phyloP scores from a whole-genome alignment of 1,284 basidiomycete species.

The Cryptococcus sp. region DNA sequence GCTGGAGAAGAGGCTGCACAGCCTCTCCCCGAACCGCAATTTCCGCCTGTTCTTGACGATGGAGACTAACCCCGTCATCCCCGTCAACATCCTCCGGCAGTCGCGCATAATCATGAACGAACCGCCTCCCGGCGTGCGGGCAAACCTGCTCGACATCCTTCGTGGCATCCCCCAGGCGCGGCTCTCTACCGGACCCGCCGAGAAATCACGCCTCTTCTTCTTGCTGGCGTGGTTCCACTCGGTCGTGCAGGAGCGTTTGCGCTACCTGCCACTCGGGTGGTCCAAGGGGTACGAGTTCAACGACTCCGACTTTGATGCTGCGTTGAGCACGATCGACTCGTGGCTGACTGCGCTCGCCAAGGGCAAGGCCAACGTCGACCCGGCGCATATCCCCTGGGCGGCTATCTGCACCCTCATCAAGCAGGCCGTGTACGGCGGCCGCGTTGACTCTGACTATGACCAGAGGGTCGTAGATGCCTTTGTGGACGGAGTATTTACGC shows the following conservation, averaged over 20 bases:
- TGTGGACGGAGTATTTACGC: slow-evolving; percentile 81
- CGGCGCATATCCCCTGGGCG: slow-evolving; percentile 85
- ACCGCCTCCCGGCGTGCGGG: slow-evolving; percentile 90
- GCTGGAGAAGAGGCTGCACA: slow-evolving; percentile 93
- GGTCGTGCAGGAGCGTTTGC: slow-evolving; percentile 88
- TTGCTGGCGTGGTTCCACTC: slow-evolving; percentile 98
- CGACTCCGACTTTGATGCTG: slow-evolving; percentile 93
- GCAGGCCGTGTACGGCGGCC: slow-evolving; percentile 90
- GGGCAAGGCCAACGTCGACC: slow-evolving; percentile 85
- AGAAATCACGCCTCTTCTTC: slow-evolving; percentile 88
- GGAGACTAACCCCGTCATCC: slow-evolving; percentile 81
- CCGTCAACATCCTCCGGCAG: slow-evolving; percentile 91
- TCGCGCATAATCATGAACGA: slow-evolving; percentile 97
- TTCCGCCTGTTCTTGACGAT: slow-evolving; percentile 96
- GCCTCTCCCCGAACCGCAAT: slow-evolving; percentile 75
- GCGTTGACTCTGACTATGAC: slow-evolving; percentile 90
- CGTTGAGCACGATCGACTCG: slow-evolving; percentile 82
- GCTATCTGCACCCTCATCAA: slow-evolving; percentile 86
- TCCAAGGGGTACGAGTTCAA: slow-evolving; percentile 96
- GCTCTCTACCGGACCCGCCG: slow-evolving; percentile 69
- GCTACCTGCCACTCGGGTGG: slow-evolving; percentile 93
- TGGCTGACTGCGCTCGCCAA: slow-evolving; percentile 79
- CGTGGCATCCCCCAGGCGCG: slow-evolving; percentile 66
- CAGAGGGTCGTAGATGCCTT: slow-evolving; percentile 86
- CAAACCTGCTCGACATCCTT: slow-evolving; percentile 88